Evolutionary conservation across 1,284 basidiomycete species (phyloP), one percentile per base, ranked within the genome.

Genomic region (Boletus mariae): DNA sequence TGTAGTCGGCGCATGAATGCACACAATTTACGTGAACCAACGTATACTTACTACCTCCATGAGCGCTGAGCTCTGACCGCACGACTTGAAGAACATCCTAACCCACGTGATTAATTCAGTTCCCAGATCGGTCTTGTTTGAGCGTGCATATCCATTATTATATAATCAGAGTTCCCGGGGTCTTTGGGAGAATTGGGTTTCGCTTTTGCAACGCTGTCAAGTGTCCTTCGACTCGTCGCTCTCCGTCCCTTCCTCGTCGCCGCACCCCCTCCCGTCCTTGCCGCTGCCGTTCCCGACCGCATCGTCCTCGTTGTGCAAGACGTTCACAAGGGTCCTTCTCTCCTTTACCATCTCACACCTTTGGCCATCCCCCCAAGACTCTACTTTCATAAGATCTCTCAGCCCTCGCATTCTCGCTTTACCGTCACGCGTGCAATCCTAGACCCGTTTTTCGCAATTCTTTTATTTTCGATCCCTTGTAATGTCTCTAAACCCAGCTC

Each of bases 131-230:
- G 20, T 20, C 20, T 34, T 11, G 32, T 34, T 34, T 34, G 32
- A 34, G 32, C 32, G 10, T 35, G 13, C 9, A 26, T 20, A 23
- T 2, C 9, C 2, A 15, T 10, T 46, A 54, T 61, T 60, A 60
- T 23, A 26, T 69, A 69, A 69, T 15, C 0, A 1, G 6, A 8
- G 55, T 70, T 6, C 29, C 4, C 45, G 56, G 65, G 59, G 69
- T 70, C 66, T 59, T 70, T 62, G 68, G 37, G 69, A 70, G 67
- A 71, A 67, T 67, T 55, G 64, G 51, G 64, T 66, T 65, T 69
- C 59, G 55, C 56, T 66, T 70, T 63, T 68, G 66, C 65, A 70
- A 68, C 63, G 64, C 64, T 67, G 56, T 51, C 37, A 54, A 47
- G 53, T 64, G 67, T 55, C 64, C 63, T 64, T 65, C 51, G 58